Evolutionary conservation across 768 basidiomycete genomes (phyloP), one percentile per base, ranked within the genome.

Genomic region (Omphalotus guepiniiformis): DNA sequence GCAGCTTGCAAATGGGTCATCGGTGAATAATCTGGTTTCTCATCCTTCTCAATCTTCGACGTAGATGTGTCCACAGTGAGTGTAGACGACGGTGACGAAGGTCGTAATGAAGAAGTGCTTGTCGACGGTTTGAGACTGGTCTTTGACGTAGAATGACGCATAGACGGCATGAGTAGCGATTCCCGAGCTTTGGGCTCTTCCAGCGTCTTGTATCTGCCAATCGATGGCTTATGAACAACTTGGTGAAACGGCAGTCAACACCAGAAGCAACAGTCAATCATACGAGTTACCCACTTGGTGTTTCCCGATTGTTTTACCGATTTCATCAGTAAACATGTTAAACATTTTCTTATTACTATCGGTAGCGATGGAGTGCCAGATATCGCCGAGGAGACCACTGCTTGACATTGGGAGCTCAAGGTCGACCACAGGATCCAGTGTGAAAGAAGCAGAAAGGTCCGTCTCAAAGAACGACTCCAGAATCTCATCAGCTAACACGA

Each of bases 391-490:
- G 47, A 91, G 68, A 6, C 84, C 81, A 55, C 71, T 79, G 54
- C 70, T 79, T 38, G 75, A 70, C 2, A 82, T 73, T 16, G 44
- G 73, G 15, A 84, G 67, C 53, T 86, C 90, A 58, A 80, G 71
- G 47, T 88, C 84, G 0, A 81, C 77, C 4, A 87, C 71, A 13
- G 76, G 71, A 47, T 88, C 83, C 27, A 96, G 72, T 53, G 81
- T 77, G 79, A 96, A 98, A 2, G 93, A 93, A 1, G 78, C 80
- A 0, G 90, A 82, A 52, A 99, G 72, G 63, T 98, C 96, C 0
- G 86, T 80, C 58, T 93, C 93, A 58, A 97, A 99, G 76, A 99
- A 99, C 1, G 88, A 86, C 62, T 99, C 96, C 21, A 99, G 78
- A 22, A 98, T 75, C 63, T 97, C 94, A 55, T 98, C 96, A 1